Evolutionary conservation across 2,329 filamentous ascomycete genomes (phyloP).

Genomic region (Hypomyces perniciosus): DNA sequence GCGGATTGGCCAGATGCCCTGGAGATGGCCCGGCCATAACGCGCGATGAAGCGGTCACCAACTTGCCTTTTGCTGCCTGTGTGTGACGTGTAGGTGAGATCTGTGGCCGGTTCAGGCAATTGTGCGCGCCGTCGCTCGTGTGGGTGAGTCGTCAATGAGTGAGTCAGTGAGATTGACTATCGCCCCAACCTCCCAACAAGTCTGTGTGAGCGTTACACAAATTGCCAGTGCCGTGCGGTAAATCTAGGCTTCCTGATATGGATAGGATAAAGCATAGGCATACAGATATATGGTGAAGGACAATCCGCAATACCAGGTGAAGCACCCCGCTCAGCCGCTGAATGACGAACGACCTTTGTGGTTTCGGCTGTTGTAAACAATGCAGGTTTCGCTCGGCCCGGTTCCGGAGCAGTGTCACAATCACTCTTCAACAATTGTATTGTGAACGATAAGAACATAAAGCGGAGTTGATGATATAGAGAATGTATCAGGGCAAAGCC

Average conservation of each 20-base stretch:
- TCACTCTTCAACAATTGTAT: no score
- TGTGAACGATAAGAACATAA: no score
- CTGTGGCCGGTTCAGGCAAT: not conserved
- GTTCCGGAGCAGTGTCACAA: no score
- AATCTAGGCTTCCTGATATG: not conserved
- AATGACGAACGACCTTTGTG: not conserved
- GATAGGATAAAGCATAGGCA: not conserved
- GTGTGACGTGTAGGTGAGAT: no score
- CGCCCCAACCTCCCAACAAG: no score
- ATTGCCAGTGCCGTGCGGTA: not conserved
- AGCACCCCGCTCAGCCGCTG: not conserved
- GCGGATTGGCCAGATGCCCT: not conserved
- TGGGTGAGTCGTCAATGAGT: no score
- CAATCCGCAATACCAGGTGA: not conserved
- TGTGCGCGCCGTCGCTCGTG: not conserved
- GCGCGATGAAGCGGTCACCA: not conserved
- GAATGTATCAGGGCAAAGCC: no score
- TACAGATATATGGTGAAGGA: not conserved
- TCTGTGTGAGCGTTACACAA: no score
- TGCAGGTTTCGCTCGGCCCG: no score
- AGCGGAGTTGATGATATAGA: no score
- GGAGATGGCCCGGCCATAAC: conserved; percentile 9
- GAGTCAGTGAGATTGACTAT: no score
- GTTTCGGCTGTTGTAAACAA: no score
- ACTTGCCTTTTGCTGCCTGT: not conserved